phyloP scores from a whole-genome alignment of 192 early-diverging fungal genomes.

The Coemansia sp. region DNA sequence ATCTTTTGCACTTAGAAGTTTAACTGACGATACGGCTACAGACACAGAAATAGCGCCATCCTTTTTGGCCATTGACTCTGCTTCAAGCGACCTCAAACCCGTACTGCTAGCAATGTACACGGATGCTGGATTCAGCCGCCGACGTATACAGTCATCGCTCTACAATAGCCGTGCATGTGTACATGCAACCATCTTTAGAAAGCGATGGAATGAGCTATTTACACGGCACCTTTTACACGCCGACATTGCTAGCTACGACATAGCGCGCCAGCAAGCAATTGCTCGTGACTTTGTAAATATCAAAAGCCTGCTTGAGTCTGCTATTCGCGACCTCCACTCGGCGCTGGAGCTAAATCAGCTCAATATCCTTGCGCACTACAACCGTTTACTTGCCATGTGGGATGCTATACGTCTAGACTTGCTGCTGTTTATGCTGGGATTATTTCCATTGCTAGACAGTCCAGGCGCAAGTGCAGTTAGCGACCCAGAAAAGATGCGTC shows the following conservation, averaged over 20 bases:
- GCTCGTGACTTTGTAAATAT: conserved; percentile 5
- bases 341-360: conserved; percentile 28
- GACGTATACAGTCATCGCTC: conserved; percentile 24
- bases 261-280: not conserved
- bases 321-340: conserved; percentile 14
- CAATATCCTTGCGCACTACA: conserved; percentile 36
- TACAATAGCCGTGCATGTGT: conserved; percentile 34
- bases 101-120: conserved; percentile 12
- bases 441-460: conserved; percentile 14
- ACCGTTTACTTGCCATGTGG: conserved; percentile 25
- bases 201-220: conserved; percentile 21
- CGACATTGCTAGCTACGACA: not conserved
- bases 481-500: conserved; percentile 11
- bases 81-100: not conserved
- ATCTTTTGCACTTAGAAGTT: conserved; percentile 28
- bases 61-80: not conserved
- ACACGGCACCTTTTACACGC: not conserved
- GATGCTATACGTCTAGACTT: conserved; percentile 30
- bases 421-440: conserved; percentile 23
- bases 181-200: conserved; percentile 18
- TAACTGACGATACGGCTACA: conserved; percentile 7
- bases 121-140: conserved; percentile 17
- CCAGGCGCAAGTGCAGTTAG: not conserved
- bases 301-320: conserved; percentile 12
- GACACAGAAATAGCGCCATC: not conserved